Conservation (phyloP, 1,284 basidiomycete genomes). For the Cystobasidium pallidum region DNA sequence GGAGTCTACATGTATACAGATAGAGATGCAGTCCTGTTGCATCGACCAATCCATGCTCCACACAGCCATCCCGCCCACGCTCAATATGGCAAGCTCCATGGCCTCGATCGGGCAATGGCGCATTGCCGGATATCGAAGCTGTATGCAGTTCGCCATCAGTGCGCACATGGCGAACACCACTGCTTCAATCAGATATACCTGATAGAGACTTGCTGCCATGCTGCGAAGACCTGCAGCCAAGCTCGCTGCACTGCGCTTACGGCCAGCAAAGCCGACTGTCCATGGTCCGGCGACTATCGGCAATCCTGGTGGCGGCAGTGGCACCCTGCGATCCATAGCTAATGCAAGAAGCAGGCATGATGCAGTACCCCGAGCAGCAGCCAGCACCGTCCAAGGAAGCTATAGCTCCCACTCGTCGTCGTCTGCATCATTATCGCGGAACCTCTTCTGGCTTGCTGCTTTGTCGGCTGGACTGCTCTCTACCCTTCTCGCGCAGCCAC, state of each 20-base stretch:
- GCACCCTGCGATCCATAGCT: neutral
- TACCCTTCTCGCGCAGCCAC: slow-evolving; percentile 6
- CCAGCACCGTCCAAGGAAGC: neutral
- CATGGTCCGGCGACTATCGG: neutral
- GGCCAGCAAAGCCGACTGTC: neutral
- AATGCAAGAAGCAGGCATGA: neutral
- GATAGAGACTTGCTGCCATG: neutral
- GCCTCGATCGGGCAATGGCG: neutral
- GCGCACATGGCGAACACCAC: too few species aligned
- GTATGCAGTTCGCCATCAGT: too few species aligned
- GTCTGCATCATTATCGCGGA: neutral
- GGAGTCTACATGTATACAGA: neutral
- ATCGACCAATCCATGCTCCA: neutral
- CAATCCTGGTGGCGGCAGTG: neutral
- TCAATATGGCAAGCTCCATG: slow-evolving; percentile 10
- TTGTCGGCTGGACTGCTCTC: slow-evolving; percentile 4
- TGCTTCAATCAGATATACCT: neutral
- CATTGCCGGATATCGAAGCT: neutral
- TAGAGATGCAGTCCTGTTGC: neutral
- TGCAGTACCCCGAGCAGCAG: neutral
- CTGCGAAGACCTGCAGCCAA: neutral
- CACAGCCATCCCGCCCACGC: neutral
- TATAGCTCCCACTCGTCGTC: too few species aligned
- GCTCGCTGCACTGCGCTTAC: neutral
- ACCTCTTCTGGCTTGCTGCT: neutral